phyloP scores from a whole-genome alignment of 441 rosid species.

The Syzygium syzygioides region DNA sequence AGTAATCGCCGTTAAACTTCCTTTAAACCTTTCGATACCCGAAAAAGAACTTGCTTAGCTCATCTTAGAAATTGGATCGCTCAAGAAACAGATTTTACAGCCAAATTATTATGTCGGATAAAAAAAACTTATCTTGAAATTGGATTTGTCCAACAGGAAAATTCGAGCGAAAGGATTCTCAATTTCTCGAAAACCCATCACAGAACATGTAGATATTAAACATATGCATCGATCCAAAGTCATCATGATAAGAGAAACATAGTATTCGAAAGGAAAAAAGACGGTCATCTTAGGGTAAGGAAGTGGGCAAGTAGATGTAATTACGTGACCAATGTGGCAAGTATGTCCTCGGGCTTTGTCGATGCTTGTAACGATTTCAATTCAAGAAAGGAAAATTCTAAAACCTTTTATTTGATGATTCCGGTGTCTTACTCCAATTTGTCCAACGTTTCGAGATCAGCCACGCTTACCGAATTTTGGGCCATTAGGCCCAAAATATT shows the following conservation, averaged over 20 bases:
- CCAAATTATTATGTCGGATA: neutral
- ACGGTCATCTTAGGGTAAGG: neutral
- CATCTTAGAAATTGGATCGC: neutral
- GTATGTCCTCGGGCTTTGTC: neutral
- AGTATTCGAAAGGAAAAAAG: no score
- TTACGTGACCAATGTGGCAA: neutral
- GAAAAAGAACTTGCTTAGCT: neutral
- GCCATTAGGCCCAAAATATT: neutral
- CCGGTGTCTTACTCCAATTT: neutral
- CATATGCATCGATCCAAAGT: no score
- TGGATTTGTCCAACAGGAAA: no score
- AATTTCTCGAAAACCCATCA: no score
- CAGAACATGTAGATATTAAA: no score
- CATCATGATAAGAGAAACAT: no score
- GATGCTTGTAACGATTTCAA: neutral
- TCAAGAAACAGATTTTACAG: neutral
- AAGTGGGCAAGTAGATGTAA: neutral
- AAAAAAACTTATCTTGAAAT: no score
- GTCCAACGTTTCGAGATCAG: neutral
- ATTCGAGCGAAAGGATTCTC: no score
- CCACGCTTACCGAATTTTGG: neutral
- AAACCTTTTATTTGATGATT: neutral
- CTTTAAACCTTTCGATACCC: neutral
- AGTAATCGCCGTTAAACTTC: neutral
- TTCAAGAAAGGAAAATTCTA: neutral